Conservation (phyloP, 2,329 filamentous ascomycete species). For the Hypoxylon sp. region DNA sequence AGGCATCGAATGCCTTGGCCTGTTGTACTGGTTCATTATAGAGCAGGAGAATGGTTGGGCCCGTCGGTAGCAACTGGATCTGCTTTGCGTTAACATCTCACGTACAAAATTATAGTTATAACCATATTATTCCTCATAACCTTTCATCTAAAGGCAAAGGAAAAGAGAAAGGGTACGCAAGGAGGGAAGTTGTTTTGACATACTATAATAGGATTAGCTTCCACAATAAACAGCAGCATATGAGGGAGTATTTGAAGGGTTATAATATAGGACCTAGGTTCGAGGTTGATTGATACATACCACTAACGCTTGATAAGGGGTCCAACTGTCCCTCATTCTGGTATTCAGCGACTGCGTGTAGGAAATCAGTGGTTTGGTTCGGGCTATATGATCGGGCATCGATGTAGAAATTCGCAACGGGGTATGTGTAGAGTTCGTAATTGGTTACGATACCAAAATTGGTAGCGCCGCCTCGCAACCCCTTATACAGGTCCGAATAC, state of each 20-base stretch:
- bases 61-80: slow-evolving; percentile 43
- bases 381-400: slow-evolving; percentile 41
- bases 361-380: slow-evolving; percentile 43
- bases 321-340: slow-evolving; percentile 43
- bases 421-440: slow-evolving; percentile 50
- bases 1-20: slow-evolving; percentile 39
- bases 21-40: slow-evolving; percentile 34
- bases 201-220: slow-evolving; percentile 36
- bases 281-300: slow-evolving; percentile 22
- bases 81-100: slow-evolving; percentile 18
- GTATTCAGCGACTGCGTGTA: slow-evolving; percentile 43
- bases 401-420: slow-evolving; percentile 33
- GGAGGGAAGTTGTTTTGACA: slow-evolving; percentile 4
- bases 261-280: background rate
- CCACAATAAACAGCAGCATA: background rate
- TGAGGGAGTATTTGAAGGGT: no score
- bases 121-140: background rate
- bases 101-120: no score
- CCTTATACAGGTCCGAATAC: slow-evolving; percentile 52
- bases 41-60: slow-evolving; percentile 43
- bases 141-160: background rate
- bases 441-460: slow-evolving; percentile 55
- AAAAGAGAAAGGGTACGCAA: background rate
- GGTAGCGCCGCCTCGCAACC: slow-evolving; percentile 47
- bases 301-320: slow-evolving; percentile 36